Conservation (phyloP, 73 alveolate genomes). For the Paramecium bursaria region DNA sequence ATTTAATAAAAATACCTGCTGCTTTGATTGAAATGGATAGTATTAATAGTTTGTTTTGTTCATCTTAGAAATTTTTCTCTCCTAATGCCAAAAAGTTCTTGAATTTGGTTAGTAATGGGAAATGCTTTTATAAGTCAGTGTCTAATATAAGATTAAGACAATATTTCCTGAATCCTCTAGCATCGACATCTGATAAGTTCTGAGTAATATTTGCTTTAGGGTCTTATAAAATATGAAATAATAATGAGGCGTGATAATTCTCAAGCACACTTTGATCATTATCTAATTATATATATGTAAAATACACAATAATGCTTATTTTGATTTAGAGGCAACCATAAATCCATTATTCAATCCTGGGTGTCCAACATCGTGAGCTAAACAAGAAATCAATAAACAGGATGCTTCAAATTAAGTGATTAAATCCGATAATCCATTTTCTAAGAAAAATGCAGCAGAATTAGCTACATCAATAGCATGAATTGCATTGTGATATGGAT, state of each 20-base stretch:
- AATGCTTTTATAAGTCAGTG: conserved; percentile 42
- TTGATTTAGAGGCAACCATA: conserved; percentile 53
- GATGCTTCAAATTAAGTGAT: background rate
- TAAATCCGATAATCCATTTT: background rate
- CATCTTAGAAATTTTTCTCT: conserved; percentile 59
- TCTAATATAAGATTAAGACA: conserved; percentile 45
- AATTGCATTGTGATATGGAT: conserved; percentile 54
- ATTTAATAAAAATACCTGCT: conserved; percentile 48
- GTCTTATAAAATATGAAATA: conserved; percentile 45
- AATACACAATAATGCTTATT: conserved; percentile 47
- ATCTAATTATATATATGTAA: background rate
- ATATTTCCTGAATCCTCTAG: conserved; percentile 48
- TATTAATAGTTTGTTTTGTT: conserved; percentile 76
- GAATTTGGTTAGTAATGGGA: conserved; percentile 41
- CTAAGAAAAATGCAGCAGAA: conserved; percentile 48
- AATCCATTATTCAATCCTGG: conserved; percentile 57
- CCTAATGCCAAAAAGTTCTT: conserved; percentile 45
- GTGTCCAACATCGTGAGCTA: conserved; percentile 56
- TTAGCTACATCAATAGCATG: conserved; percentile 59
- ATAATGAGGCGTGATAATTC: conserved; percentile 46
- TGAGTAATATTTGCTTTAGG: conserved; percentile 14
- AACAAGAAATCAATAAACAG: conserved; percentile 19
- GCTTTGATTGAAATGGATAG: conserved; percentile 75
- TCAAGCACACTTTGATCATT: conserved; percentile 53
- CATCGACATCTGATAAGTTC: conserved; percentile 12